Conservation (phyloP, 139 green algal species). For the Parachlorella kessleri region DNA sequence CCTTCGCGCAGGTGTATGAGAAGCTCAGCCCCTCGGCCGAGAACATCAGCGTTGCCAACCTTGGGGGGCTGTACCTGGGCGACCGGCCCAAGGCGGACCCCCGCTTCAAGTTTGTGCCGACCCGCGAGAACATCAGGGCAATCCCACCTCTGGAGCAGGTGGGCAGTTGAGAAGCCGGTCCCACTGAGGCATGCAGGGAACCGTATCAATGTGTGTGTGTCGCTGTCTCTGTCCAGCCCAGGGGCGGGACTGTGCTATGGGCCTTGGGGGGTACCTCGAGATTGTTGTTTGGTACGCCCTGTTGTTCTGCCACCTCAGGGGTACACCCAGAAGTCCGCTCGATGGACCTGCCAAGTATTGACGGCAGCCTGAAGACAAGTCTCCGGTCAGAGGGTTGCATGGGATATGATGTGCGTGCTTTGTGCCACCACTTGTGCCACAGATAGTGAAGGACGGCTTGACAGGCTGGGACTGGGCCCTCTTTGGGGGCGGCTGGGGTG, state of each 20-base stretch:
- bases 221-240: background rate
- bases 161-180: background rate
- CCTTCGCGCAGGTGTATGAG: background rate
- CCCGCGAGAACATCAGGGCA: background rate
- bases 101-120: background rate
- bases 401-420: background rate
- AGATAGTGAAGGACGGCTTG: background rate
- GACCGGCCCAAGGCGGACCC: background rate
- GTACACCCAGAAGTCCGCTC: background rate
- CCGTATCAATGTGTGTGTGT: background rate
- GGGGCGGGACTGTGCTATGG: background rate
- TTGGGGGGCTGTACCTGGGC: background rate
- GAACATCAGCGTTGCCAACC: background rate
- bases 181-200: background rate
- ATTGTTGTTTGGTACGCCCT: background rate
- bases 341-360: no score
- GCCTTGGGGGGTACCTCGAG: background rate
- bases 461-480: background rate
- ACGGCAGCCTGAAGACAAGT: no score
- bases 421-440: no score
- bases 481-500: background rate
- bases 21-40: background rate
- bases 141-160: background rate
- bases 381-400: no score
- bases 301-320: background rate